Evolutionary conservation across 1,284 basidiomycete species (phyloP).

Genomic region (Rhodotorula sp.): DNA sequence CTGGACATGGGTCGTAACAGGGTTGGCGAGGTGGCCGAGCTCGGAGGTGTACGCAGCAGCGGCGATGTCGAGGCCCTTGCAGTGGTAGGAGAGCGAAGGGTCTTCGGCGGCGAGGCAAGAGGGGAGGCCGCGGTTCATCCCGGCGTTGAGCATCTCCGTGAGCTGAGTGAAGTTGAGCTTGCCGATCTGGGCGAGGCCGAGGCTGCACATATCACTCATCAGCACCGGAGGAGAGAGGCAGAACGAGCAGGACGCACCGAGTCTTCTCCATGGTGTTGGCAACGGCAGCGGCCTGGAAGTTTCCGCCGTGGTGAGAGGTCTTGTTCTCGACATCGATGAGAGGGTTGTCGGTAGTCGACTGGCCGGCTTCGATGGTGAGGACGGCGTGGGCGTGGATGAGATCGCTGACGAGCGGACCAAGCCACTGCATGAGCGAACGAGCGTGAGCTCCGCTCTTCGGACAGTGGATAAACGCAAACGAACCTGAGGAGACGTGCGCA

Average conservation of each 20-base stretch:
- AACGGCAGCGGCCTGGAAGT: constrained; percentile 70
- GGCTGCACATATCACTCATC: constrained; percentile 47
- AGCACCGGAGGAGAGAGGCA: too few relatives aligned
- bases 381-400: constrained; percentile 63
- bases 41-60: constrained; percentile 76
- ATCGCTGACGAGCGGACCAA: constrained; percentile 82
- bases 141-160: constrained; percentile 75
- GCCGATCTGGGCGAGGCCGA: constrained; percentile 75
- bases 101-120: constrained; percentile 77
- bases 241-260: constrained; percentile 46
- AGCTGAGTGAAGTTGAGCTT: constrained; percentile 78
- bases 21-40: constrained; percentile 75
- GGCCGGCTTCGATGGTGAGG: constrained; percentile 69
- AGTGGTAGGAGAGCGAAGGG: constrained; percentile 73
- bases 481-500: constrained; percentile 69
- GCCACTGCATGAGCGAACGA: constrained; percentile 52
- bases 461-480: background rate
- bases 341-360: constrained; percentile 82
- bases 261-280: constrained; percentile 87
- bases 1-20: constrained; percentile 67
- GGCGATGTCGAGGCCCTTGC: constrained; percentile 81
- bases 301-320: constrained; percentile 73
- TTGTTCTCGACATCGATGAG: constrained; percentile 66
- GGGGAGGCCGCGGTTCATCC: constrained; percentile 77
- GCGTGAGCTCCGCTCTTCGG: background rate